Base-by-base conservation (phyloP, 2,329 filamentous ascomycete genomes). In the Diaporthe helianthi region DNA sequence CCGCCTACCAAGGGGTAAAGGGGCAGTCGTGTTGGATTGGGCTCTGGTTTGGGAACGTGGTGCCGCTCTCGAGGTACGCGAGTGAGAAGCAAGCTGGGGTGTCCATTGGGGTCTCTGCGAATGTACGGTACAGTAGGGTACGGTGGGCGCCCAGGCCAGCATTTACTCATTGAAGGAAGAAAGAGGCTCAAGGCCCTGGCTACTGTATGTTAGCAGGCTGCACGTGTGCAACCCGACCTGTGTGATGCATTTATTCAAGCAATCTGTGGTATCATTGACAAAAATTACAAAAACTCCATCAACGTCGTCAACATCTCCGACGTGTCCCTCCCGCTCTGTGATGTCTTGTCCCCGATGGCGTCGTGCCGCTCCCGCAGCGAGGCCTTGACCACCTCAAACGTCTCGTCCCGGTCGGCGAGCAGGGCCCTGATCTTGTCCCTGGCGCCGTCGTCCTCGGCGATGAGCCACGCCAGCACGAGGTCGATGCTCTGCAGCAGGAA, bases 401-500 rank as follows among this genome's bases (percentile, higher is more conserved):
- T 83, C 76, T 93, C 90, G 73, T 92, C 92, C 24, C 86, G 84
- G 71, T 93, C 90, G 0, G 86, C 88, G 49, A 98, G 80, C 4
- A 92, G 79, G 26, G 84, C 80, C 61, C 84, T 79, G 38, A 97
- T 89, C 74, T 85, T 91, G 68, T 81, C 83, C 74, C 85, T 88
- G 1, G 93, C 92, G 0, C 93, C 93, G 41, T 84, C 85, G 75
- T 99, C 96, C 80, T 99, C 96, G 0, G 94, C 96, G 9, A 93
- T 86, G 38, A 98, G 84, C 96, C 96, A 99, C 15, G 94, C 93
- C 36, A 99, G 80, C 36, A 96, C 88, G 0, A 94, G 86, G 81
- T 98, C 95, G 54, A 96, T 87, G 2, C 89, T 92, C 81, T 97
- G 93, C 67, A 98, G 80, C 31, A 88, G 91, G 78, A 93, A 97